These are phyloP conservation scores for Solanum sejunctum DNA, from an alignment of 257 asterid species.

Conservation along the genomic window DNA sequence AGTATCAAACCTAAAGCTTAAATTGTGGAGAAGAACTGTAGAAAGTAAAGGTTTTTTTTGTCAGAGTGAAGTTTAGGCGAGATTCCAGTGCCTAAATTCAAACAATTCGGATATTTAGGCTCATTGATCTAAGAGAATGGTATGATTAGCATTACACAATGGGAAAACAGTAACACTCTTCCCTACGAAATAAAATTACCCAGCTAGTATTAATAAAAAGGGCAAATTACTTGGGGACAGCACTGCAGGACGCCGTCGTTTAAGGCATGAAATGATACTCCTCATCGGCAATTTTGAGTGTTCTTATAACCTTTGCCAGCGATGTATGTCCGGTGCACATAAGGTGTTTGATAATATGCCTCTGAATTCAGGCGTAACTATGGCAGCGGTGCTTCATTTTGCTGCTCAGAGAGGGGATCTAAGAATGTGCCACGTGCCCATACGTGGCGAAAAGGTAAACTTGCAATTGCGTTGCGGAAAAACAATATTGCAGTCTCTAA, in stretches of 20 bases:
- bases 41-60: background rate
- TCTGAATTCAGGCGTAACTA: background rate
- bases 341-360: background rate
- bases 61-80: background rate
- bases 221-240: constrained; percentile 26
- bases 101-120: background rate
- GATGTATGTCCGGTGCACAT: background rate
- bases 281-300: constrained; percentile 16
- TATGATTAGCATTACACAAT: background rate
- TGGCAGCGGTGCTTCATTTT: background rate
- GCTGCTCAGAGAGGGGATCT: background rate
- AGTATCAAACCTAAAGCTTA: background rate
- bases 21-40: background rate
- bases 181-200: background rate
- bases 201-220: background rate
- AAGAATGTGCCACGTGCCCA: background rate
- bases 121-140: background rate
- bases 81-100: background rate
- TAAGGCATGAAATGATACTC: constrained; percentile 21
- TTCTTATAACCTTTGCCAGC: background rate
- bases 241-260: constrained; percentile 21
- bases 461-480: background rate
- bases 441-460: background rate
- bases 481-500: background rate
- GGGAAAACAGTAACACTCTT: background rate